phyloP scores from a whole-genome alignment of 495 filamentous ascomycete species.

The Pyrenula massariospora region DNA sequence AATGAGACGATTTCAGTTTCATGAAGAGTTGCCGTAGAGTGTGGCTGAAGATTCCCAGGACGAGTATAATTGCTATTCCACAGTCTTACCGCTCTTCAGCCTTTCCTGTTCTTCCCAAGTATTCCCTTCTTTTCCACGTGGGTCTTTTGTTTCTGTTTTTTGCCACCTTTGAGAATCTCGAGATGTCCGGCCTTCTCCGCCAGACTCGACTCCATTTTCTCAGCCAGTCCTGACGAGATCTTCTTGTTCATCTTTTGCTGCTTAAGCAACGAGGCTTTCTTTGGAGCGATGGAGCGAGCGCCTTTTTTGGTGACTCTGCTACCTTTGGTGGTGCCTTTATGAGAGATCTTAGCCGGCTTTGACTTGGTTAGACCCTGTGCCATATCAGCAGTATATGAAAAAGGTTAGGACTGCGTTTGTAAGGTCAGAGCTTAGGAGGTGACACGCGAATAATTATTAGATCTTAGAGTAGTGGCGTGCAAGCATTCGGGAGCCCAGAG shows the following conservation, averaged over 20 bases:
- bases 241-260: slow-evolving; percentile 56
- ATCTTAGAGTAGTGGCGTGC: no score
- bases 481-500: no score
- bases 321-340: slow-evolving; percentile 7
- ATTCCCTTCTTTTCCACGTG: slow-evolving; percentile 9
- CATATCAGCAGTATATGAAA: no score
- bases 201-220: slow-evolving; percentile 53
- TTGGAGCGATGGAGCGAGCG: slow-evolving; percentile 52
- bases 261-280: slow-evolving; percentile 48
- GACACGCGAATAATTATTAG: no score
- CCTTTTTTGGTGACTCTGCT: slow-evolving; percentile 38
- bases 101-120: slow-evolving; percentile 3
- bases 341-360: slow-evolving; percentile 5
- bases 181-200: slow-evolving; percentile 63
- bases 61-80: no score
- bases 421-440: no score
- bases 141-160: slow-evolving; percentile 37
- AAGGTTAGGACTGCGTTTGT: no score
- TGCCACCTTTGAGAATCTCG: slow-evolving; percentile 54
- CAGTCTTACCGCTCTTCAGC: background rate
- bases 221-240: slow-evolving; percentile 49
- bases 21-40: no score
- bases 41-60: no score
- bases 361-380: slow-evolving; percentile 19
- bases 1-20: no score